Conservation (phyloP, 2,329 filamentous ascomycete genomes). For the Rhinocladiella similis region DNA sequence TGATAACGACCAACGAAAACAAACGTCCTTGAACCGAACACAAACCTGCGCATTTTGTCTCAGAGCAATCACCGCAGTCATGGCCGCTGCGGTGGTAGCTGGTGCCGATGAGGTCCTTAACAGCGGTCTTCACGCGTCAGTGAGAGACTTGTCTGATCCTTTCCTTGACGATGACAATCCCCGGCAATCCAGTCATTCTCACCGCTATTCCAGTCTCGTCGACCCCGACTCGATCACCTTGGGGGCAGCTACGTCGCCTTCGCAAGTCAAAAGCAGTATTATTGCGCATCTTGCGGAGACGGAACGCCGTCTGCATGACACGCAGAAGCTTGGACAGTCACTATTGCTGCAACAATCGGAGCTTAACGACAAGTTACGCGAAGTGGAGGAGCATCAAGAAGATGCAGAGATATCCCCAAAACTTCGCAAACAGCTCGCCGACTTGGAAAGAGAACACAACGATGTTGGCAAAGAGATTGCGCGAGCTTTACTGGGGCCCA, state of each 20-base stretch:
- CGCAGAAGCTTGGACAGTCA: conserved; percentile 82
- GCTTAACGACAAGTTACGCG: conserved; percentile 75
- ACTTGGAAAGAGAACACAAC: conserved; percentile 93
- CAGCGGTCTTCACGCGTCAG: conserved; percentile 17
- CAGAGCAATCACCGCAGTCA: conserved; percentile 6
- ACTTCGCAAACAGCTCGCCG: conserved; percentile 75
- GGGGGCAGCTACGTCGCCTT: conserved; percentile 74
- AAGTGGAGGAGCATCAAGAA: conserved; percentile 75
- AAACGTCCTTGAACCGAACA: conserved; percentile 7
- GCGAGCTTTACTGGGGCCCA: conserved; percentile 82
- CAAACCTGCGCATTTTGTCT: background rate
- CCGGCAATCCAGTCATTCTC: conserved; percentile 42
- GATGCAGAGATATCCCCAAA: conserved; percentile 81
- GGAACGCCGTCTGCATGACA: conserved; percentile 85
- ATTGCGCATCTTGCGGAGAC: conserved; percentile 92
- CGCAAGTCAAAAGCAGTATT: conserved; percentile 82
- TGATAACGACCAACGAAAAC: conserved; percentile 7
- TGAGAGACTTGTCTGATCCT: conserved; percentile 34
- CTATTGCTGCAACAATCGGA: conserved; percentile 85
- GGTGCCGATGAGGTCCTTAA: conserved; percentile 11
- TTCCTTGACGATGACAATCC: conserved; percentile 39
- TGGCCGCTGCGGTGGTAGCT: conserved; percentile 22
- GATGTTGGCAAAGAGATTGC: conserved; percentile 89
- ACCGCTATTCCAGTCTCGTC: conserved; percentile 75
- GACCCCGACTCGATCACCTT: conserved; percentile 78